Evolutionary conservation across 352 stramenopile genomes (phyloP).

Genomic region (Globisporangium splendens): DNA sequence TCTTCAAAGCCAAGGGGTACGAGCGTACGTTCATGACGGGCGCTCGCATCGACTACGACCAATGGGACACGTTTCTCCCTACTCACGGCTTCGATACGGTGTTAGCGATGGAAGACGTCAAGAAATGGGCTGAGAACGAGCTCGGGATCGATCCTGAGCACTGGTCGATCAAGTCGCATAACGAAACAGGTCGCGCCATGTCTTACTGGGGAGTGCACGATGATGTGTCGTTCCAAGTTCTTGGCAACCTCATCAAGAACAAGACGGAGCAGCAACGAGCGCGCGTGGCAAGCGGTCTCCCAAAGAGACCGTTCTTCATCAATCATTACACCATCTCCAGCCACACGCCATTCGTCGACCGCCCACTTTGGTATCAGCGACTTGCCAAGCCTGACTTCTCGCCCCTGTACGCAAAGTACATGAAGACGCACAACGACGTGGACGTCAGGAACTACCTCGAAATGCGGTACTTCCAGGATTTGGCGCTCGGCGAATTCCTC

Average conservation of each 20-base stretch:
- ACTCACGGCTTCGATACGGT: conserved; percentile 51
- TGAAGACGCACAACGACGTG: conserved; percentile 1
- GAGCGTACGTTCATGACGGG: conserved; percentile 46
- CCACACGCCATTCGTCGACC: conserved; percentile 34
- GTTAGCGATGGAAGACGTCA: conserved; percentile 35
- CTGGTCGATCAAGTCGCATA: conserved; percentile 22
- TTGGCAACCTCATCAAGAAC: conserved; percentile 48
- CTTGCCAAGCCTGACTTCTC: conserved; percentile 28
- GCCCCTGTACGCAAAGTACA: conserved; percentile 24
- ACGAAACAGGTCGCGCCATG: conserved; percentile 11
- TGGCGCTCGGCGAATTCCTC: conserved; percentile 46
- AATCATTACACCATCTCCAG: conserved; percentile 63
- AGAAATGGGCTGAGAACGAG: conserved; percentile 25
- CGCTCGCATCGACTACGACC: conserved; percentile 39
- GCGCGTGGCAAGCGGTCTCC: conserved; percentile 15
- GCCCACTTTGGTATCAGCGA: conserved; percentile 35
- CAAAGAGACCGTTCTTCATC: conserved; percentile 43
- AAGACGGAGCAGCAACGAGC: conserved; percentile 33
- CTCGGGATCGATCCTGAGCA: conserved; percentile 29
- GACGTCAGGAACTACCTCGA: conserved; percentile 36
- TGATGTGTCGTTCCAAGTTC: conserved; percentile 39
- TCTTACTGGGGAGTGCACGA: conserved; percentile 51
- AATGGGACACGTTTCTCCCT: conserved; percentile 44
- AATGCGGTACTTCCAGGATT: conserved; percentile 47
- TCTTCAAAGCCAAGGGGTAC: conserved; percentile 50